Percentiles rank a stretch among this genome's conserved stretches.
phyloP scores from a whole-genome alignment of 2,329 filamentous ascomycete genomes.

The Sclerotinia subarctica region DNA sequence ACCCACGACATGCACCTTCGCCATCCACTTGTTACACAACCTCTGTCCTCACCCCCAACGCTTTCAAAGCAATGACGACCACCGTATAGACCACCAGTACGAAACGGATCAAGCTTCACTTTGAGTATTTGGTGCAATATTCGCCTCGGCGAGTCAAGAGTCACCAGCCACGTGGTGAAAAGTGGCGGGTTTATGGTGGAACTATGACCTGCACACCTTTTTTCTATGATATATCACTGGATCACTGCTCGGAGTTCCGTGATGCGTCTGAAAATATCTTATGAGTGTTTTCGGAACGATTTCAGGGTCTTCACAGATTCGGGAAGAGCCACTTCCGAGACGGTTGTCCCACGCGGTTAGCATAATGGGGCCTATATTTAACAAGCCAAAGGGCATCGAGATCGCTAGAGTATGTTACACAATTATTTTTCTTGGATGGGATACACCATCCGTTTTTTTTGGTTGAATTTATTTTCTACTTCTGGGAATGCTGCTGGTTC shows the following conservation, averaged over 20 bases:
- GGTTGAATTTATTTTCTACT: no score
- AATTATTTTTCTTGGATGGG: background rate
- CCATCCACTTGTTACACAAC: background rate
- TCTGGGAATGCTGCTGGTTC: background rate
- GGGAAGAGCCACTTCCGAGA: background rate
- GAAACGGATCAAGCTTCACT: background rate
- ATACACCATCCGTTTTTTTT: background rate
- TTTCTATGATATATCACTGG: background rate
- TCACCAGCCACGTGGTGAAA: background rate
- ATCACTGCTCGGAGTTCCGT: background rate
- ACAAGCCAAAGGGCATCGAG: background rate
- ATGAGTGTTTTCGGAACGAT: background rate
- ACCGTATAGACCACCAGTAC: background rate
- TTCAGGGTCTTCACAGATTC: background rate
- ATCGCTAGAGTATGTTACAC: background rate
- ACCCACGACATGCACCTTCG: background rate
- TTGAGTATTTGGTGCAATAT: background rate
- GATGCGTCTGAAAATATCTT: no score
- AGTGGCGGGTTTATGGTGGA: background rate
- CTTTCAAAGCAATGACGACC: background rate
- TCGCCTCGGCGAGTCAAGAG: background rate
- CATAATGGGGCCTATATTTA: background rate
- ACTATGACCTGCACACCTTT: background rate
- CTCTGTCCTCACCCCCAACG: background rate
- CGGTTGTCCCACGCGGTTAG: background rate